Evolutionary conservation across 2,329 filamentous ascomycete species (phyloP), one percentile per base, ranked within the genome.

Genomic region (Rhytidhysteron rufulum): DNA sequence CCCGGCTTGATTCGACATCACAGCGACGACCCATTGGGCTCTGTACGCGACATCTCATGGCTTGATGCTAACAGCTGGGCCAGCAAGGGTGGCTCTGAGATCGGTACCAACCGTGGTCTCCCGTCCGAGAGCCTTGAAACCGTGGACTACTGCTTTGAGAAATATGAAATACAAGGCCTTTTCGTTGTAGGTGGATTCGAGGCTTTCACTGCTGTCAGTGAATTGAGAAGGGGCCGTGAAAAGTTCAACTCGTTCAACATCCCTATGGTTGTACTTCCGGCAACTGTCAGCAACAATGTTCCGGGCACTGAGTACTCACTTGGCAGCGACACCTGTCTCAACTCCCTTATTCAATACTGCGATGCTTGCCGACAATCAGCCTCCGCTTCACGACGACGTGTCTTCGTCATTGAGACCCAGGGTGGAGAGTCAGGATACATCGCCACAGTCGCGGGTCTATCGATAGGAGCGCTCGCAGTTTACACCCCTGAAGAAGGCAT

Each of bases 201-300:
- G 69, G 93, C 90, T 1, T 98, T 94, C 74, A 94, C 93, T 42
- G 85, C 93, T 2, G 78, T 96, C 24, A 88, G 86, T 32, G 86
- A 97, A 66, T 77, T 98, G 44, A 84, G 90, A 52, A 81, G 87
- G 70, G 89, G 85, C 11, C 78, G 89, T 41, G 77, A 81, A 25
- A 70, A 87, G 45, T 95, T 86, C 67, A 82, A 87, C 9, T 84
- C 86, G 1, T 86, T 98, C 61, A 89, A 88, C 66, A 96, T 98
- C 49, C 93, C 93, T 16, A 88, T 97, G 76, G 79, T 85, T 39
- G 78, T 96, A 31, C 76, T 98, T 19, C 93, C 93, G 0, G 93
- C 93, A n/a, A 98, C 93, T 8, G 91, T 98, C 54, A 95, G 88
- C 50, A 98, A 98, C 76, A 98, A 98, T 64, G 93, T 98, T 4